Percentiles rank a stretch among this genome's conserved stretches.
These are phyloP conservation scores for Aspergillus sp. DNA, from an alignment of 2,329 filamentous ascomycete genomes.

Conservation along the genomic window DNA sequence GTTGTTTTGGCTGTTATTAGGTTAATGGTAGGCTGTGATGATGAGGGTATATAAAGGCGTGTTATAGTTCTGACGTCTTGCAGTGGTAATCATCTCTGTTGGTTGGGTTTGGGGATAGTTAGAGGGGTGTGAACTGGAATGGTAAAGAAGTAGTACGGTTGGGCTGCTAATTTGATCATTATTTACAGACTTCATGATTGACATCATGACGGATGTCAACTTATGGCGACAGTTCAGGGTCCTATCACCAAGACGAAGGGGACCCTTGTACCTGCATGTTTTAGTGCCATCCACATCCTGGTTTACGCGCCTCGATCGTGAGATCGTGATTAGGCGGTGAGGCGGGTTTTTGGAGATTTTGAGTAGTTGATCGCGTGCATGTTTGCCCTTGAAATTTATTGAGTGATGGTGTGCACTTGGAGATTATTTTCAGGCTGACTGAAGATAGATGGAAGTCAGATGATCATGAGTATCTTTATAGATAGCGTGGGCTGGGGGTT, in stretches of 20 bases:
- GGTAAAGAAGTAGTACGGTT: neutral
- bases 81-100: too few relatives aligned
- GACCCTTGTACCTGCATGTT: neutral
- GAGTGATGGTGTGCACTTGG: neutral
- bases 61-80: neutral
- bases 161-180: neutral
- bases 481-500: neutral
- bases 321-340: neutral
- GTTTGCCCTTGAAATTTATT: neutral
- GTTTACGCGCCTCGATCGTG: neutral
- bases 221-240: neutral
- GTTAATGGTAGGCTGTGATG: neutral
- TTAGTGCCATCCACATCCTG: conserved; percentile 1
- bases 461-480: neutral
- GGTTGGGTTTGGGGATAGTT: too few relatives aligned
- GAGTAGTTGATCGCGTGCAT: neutral
- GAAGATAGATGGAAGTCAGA: neutral
- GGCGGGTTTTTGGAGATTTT: neutral
- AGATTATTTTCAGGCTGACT: neutral
- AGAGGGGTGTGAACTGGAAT: too few relatives aligned
- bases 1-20: neutral
- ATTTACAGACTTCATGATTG: too few relatives aligned
- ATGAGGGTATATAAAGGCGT: neutral
- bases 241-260: neutral
- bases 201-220: too few relatives aligned